phyloP scores from a whole-genome alignment of 1,139 yeast species.

The Protomyces lactucae-debilis region DNA sequence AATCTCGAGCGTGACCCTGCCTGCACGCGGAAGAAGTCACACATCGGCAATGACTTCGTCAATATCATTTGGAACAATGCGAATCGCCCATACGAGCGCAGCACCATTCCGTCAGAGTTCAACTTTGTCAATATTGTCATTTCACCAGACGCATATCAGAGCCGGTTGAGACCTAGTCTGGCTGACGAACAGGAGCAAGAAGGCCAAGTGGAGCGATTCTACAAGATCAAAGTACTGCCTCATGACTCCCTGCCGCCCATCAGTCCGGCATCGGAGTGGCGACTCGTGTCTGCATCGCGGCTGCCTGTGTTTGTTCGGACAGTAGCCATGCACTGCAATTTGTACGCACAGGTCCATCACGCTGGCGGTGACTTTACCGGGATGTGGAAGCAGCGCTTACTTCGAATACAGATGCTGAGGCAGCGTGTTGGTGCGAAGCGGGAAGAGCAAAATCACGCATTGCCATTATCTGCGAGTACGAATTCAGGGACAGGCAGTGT shows the following conservation, averaged over 20 bases:
- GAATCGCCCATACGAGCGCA: conserved; percentile 60
- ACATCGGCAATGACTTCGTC: conserved; percentile 80
- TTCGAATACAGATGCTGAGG: conserved; percentile 6
- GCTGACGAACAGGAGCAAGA: neutral
- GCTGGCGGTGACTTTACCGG: conserved; percentile 18
- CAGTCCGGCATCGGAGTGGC: conserved; percentile 17
- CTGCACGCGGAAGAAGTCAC: conserved; percentile 64
- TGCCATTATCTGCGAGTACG: neutral
- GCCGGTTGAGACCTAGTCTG: neutral
- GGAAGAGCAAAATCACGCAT: neutral
- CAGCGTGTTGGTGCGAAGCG: conserved; percentile 1
- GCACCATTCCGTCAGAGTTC: conserved; percentile 70
- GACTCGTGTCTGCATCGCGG: conserved; percentile 12
- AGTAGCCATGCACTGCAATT: conserved; percentile 15
- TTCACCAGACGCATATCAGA: conserved; percentile 50
- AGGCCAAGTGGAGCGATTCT: neutral
- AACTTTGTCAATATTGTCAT: conserved; percentile 76
- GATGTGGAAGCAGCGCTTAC: conserved; percentile 19
- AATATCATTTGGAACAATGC: conserved; percentile 77
- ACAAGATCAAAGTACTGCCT: conserved; percentile 7
- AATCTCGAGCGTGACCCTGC: conserved; percentile 42
- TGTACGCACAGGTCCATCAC: conserved; percentile 23
- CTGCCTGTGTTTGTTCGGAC: conserved; percentile 17
- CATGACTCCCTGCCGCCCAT: conserved; percentile 8
- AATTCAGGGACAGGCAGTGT: neutral